These are phyloP conservation scores for Chrysanthemum lavandulifolium DNA, from an alignment of 129 eudicot genomes.

Conservation along the genomic window DNA sequence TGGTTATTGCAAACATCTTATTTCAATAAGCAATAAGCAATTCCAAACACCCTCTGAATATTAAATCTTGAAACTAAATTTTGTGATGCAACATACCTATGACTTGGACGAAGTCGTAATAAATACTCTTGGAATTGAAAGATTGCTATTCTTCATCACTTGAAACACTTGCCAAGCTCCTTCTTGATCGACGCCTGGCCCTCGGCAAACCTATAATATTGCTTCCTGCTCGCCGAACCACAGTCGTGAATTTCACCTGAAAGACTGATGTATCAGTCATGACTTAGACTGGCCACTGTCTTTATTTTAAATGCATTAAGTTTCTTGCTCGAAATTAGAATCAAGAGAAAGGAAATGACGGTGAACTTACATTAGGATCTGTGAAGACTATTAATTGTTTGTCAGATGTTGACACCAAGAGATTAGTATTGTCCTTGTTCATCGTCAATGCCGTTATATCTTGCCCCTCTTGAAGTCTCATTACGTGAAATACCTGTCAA, in stretches of 20 bases:
- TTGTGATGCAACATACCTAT: conserved; percentile 3
- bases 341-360: conserved; percentile 6
- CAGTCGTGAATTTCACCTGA: conserved; percentile 40
- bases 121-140: background rate
- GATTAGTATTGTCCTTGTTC: conserved; percentile 87
- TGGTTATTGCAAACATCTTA: no score
- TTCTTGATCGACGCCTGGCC: conserved; percentile 33
- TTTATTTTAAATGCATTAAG: background rate
- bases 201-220: conserved; percentile 36
- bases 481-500: conserved; percentile 60
- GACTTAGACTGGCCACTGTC: conserved; percentile 12
- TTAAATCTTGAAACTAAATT: no score
- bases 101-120: conserved; percentile 19
- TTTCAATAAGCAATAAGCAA: no score
- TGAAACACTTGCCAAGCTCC: conserved; percentile 43
- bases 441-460: conserved; percentile 64
- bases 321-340: no score
- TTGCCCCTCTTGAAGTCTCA: conserved; percentile 65
- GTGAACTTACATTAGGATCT: conserved; percentile 81
- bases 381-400: conserved; percentile 77
- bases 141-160: conserved; percentile 37
- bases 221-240: conserved; percentile 38
- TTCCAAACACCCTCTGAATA: no score
- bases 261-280: conserved; percentile 3
- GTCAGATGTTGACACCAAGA: conserved; percentile 79